Evolutionary conservation across 108 stramenopile species (phyloP), one percentile per base, ranked within the genome.

Genomic region (Nitzschia putrida): DNA sequence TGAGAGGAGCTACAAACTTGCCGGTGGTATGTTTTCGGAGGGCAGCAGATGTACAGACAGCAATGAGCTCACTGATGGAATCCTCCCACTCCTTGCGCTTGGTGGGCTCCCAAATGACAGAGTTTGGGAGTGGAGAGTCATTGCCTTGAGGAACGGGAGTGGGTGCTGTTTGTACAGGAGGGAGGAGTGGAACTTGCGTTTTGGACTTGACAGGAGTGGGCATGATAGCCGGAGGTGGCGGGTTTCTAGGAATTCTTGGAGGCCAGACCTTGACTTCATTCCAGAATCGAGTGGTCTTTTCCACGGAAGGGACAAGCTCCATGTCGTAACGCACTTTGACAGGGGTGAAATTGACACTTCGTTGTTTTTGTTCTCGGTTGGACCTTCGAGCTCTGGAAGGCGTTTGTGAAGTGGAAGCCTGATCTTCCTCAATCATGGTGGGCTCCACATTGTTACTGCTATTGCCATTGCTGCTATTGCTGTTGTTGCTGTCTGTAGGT

Each of bases 61-160:
- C 71, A 9, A 63, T 71, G 73, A 88, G 74, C 71, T 88, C 88
- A 7, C 56, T 71, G 18, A 85, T 34, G 23, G 72, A 79, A 54
- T 88, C 88, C 64, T 85, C 84, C 88, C 88, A 88, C 37, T 88
- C 82, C 11, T 80, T 56, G 1, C 88, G 73, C 22, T 61, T 76
- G 8, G 52, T 23, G 3, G 88, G 88, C 26, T 64, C 64, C 84
- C 84, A 88, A 24, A 88, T 51, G 37, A 85, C 75, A 39, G 71
- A 64, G n/a, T 59, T 38, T 8, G 34, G 56, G 14, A 72, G 42
- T 3, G 57, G 61, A 20, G 66, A 10, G 39, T 34, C 13, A 16
- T 52, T 14, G 7, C 20, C 53, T 0, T 12, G 26, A 40, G 66
- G 53, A 8, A 63, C 54, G 49, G 49, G 61, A 2, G 61, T 63